Evolutionary conservation across 805 yeast genomes (phyloP).

Genomic region (Candida tallmaniae): DNA sequence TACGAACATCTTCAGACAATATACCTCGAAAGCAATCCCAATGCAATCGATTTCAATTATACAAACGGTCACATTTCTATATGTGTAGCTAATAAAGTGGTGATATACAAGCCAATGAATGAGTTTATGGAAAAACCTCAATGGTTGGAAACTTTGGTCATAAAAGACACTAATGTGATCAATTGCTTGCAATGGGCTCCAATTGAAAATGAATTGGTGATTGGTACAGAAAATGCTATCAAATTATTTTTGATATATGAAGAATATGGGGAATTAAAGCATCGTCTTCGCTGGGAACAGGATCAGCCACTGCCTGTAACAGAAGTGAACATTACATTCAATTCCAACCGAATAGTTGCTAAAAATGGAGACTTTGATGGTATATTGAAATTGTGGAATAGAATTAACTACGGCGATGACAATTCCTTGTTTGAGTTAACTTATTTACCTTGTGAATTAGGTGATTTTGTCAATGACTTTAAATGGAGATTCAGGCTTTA

Average conservation of each 20-base stretch:
- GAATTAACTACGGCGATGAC: conserved; percentile 60
- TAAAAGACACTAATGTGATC: conserved; percentile 18
- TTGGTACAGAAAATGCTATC: conserved; percentile 51
- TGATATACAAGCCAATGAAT: conserved; percentile 54
- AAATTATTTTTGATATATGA: conserved; percentile 50
- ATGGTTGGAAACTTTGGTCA: conserved; percentile 39
- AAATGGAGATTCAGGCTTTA: conserved; percentile 47
- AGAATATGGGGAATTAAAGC: conserved; percentile 40
- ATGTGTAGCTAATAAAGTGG: conserved; percentile 40
- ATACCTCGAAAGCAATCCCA: conserved; percentile 63
- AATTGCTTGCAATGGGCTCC: conserved; percentile 54
- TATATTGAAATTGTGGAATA: conserved; percentile 72
- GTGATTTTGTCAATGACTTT: conserved; percentile 46
- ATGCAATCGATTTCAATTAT: conserved; percentile 59
- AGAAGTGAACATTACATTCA: conserved; percentile 56
- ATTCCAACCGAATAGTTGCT: conserved; percentile 58
- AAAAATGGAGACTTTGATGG: conserved; percentile 59
- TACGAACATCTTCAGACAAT: conserved; percentile 64
- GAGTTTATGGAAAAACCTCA: conserved; percentile 39
- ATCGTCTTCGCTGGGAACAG: conserved; percentile 41
- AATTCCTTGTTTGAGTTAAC: conserved; percentile 61
- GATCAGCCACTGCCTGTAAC: conserved; percentile 60
- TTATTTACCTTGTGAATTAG: conserved; percentile 57
- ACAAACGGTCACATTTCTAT: conserved; percentile 58
- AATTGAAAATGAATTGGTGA: conserved; percentile 48